Base-by-base conservation (phyloP, 345 rosid species). In the Eucalyptus sp. region DNA sequence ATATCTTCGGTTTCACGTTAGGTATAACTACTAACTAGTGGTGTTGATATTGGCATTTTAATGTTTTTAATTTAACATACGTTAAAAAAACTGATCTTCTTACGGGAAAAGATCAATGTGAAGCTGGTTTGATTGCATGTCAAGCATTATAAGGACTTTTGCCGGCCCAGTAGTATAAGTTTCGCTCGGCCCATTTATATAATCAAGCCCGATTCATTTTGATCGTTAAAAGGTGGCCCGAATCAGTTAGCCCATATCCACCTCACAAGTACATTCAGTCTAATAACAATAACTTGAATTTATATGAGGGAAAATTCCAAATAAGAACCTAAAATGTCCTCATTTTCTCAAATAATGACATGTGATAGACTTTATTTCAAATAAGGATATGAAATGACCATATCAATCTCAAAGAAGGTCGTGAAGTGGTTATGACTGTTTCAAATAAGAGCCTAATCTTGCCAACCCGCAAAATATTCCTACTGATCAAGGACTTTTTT, bases 361-460 rank as follows among this genome's bases (percentile, higher is more conserved):
- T 20, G 0, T 0, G 20, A 0, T 52, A 1, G 0, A 52, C 10
- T 52, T 52, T 20, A 1, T 52, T 52, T 1, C 25, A 20, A 52
- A 52, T 52, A 18, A 16, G 4, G 1, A 15, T 50, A 50, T 50
- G 8, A 18, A 52, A 8, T 18, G 58, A 52, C 0, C 58, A 52
- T 52, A 20, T 52, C 3, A 14, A 0, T 50, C 51, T 14, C 51
- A 50, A 4, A 52, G 58, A 52, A 52, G 58, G 0, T 52, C 1
- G 0, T 0, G 0, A 52, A 52, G 0, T 7, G 0, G 25, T 20
- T 52, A 52, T 52, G 10, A 20, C 10, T 0, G 0, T 52, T 52
- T 52, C 1, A 52, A 3, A 52, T 20, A 52, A 52, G 1, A 52
- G 5, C 1, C 5, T 52, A 52, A 1, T 52, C 58, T 52, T 1